A percentile compares a stretch with the other conserved stretches of the same genome.
phyloP scores from a whole-genome alignment of 768 basidiomycete species.

The Termitomyces heimii region DNA sequence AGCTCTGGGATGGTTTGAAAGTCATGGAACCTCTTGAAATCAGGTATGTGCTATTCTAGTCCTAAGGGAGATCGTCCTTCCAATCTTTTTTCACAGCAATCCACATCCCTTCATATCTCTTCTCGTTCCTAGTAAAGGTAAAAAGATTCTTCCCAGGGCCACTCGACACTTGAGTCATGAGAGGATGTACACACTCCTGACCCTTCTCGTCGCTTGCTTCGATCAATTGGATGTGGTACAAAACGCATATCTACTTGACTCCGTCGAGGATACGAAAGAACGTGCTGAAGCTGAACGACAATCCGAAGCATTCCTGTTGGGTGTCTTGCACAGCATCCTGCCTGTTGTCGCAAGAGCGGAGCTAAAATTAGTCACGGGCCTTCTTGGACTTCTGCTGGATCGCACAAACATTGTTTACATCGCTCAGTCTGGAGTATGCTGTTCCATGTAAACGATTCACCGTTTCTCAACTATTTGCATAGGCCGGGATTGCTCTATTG shows the following conservation, averaged over 20 bases:
- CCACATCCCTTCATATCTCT: constrained; percentile 97
- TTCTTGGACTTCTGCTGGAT: constrained; percentile 79
- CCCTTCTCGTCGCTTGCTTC: constrained; percentile 92
- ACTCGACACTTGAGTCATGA: constrained; percentile 75
- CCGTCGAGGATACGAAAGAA: constrained; percentile 53
- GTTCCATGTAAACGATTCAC: background rate
- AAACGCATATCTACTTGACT: constrained; percentile 68
- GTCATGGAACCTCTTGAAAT: constrained; percentile 92
- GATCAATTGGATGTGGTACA: constrained; percentile 88
- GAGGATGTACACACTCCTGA: constrained; percentile 82
- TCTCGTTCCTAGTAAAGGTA: constrained; percentile 84
- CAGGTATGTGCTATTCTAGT: constrained; percentile 47
- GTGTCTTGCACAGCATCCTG: constrained; percentile 82
- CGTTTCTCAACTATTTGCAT: constrained; percentile 6
- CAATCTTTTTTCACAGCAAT: constrained; percentile 42
- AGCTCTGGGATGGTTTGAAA: constrained; percentile 74
- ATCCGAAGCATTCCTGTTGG: constrained; percentile 83
- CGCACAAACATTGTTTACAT: constrained; percentile 68
- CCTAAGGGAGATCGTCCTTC: background rate
- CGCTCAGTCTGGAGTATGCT: constrained; percentile 73
- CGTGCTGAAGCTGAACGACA: constrained; percentile 76
- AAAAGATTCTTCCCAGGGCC: constrained; percentile 84
- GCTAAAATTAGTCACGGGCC: constrained; percentile 78
- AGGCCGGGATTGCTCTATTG: constrained; percentile 91
- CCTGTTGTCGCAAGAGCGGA: constrained; percentile 75